Percentiles rank a stretch among this genome's conserved stretches.
These are phyloP conservation scores for Trichocladium antarcticum DNA, from an alignment of 495 filamentous ascomycete genomes.

Conservation along the genomic window DNA sequence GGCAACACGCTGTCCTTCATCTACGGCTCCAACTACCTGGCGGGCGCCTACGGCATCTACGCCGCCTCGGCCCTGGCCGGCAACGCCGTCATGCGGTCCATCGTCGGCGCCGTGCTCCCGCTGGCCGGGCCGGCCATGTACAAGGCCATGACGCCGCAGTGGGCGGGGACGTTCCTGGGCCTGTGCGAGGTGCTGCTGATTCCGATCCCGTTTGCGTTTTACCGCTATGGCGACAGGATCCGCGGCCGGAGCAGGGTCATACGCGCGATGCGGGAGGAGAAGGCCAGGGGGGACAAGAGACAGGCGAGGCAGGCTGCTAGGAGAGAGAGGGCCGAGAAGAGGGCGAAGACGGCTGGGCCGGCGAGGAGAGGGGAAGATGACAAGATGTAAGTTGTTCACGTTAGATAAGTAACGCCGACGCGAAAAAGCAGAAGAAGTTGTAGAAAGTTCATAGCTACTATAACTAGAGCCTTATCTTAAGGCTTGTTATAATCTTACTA, in stretches of 20 bases:
- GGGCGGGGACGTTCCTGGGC: constrained; percentile 68
- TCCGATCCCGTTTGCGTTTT: constrained; percentile 73
- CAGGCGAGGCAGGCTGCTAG: constrained; percentile 21
- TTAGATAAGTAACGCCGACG: constrained; percentile 10
- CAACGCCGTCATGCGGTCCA: constrained; percentile 57
- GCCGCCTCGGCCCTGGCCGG: constrained; percentile 68
- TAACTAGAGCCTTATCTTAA: constrained; percentile 25
- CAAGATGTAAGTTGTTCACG: too few species aligned
- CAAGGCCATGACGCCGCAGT: constrained; percentile 50
- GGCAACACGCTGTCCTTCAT: constrained; percentile 74
- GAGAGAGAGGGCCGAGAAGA: constrained; percentile 8
- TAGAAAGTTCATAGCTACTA: constrained; percentile 17
- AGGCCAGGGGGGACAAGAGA: constrained; percentile 47
- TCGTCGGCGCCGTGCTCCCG: constrained; percentile 60
- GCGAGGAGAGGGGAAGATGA: not conserved
- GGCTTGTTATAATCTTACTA: constrained; percentile 23
- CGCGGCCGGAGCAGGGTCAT: constrained; percentile 56
- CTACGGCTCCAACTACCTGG: constrained; percentile 68
- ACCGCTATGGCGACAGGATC: constrained; percentile 60
- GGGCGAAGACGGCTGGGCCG: constrained; percentile 50
- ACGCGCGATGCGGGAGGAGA: constrained; percentile 56
- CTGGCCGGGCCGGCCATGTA: constrained; percentile 69
- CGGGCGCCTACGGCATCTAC: constrained; percentile 65
- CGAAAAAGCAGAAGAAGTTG: constrained; percentile 13
- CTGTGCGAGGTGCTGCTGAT: constrained; percentile 57